Base-by-base conservation (phyloP, 2,329 filamentous ascomycete species). In the Cyclaneusma minus region DNA sequence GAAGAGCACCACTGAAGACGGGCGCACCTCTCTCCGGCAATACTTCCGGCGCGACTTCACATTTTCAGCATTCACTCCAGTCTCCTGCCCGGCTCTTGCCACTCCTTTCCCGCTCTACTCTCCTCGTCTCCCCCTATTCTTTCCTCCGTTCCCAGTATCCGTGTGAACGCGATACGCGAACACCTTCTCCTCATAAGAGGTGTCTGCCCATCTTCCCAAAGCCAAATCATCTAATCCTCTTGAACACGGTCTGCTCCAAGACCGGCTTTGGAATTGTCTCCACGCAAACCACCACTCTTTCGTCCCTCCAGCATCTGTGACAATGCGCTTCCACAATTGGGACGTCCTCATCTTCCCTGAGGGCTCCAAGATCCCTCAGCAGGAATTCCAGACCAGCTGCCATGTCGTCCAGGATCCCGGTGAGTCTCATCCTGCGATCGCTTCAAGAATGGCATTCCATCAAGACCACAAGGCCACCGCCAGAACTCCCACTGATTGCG, bases 271-370 rank as follows among this genome's bases (percentile, higher is more conserved):
- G 18, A 20, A 8, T 7, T 7, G n/a, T 20, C 11, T 20, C 18
- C 11, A 7, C 11, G 8, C 18, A 7, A 20, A 20, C 8, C 18
- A 20, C 18, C 18, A 20, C 11, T 20, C 18, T 20, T 11, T 20
- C 18, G 33, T 28, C 30, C 10, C 24, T 19, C 10, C 31, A 22
- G 30, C 38, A 31, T 29, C 31, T 22, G 26, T 28, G 50, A 61
- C 40, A 35, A 91, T 92, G 83, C 73, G 82, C 32, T 91, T 78
- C 60, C 68, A 82, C 40, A 72, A 82, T 43, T 91, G 82, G 83
- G 83, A 92, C 43, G 66, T 89, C 29, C 67, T 91, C 22, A 59
- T 91, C 34, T 91, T 91, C 47, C 75, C 80, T 0, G 55, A 57
- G 10, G 62, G 65, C 33, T 71, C 62, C 39, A 73, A 70, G 40